Base-by-base conservation (phyloP, 306 rosid genomes). In the Senna siamea region DNA sequence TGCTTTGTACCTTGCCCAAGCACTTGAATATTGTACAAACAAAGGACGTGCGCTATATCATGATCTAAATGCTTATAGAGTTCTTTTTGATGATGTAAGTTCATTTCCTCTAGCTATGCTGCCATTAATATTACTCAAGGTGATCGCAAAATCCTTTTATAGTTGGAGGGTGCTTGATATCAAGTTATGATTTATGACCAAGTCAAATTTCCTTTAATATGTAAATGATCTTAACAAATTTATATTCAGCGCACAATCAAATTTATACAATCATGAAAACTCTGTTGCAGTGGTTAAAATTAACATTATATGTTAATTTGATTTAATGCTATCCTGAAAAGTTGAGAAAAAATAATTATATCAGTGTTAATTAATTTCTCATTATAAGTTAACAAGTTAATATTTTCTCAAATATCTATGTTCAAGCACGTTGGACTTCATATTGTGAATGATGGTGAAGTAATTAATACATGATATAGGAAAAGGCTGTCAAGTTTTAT, bases 31-130 rank as follows among this genome's bases (percentile, higher is more conserved):
- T 82, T 94, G 98, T 74, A 91, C 97, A 75, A 91, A 67, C 84
- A 89, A 75, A 78, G 98, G 96, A 46, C 97, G 98, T 22, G 90
- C 96, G 2, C 89, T 94, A 52, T 94, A 94, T 81, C 98, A 94
- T 43, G 98, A 94, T 88, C 87, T 94, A 72, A 91, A 94, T 72
- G 96, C 98, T 56, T 94, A 94, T 85, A 82, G 98, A 85, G 78
- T 94, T 70, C 89, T 91, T 65, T 91, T 88, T 78, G 98, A 94
- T 80, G 96, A 85, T 76, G 98, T 94, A 80, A 80, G 94, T 77
- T 73, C 67, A 77, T 65, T 75, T 69, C 46, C 32, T 74, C 79
- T 54, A 30, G 54, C 75, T 80, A 71, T 57, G 46, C 64, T 37
- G 22, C 11, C 12, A 72, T 58, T 35, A 40, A 11, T 38, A 56